Conservation (phyloP, 805 yeast species). For the Cyberlindnera maclurae region DNA sequence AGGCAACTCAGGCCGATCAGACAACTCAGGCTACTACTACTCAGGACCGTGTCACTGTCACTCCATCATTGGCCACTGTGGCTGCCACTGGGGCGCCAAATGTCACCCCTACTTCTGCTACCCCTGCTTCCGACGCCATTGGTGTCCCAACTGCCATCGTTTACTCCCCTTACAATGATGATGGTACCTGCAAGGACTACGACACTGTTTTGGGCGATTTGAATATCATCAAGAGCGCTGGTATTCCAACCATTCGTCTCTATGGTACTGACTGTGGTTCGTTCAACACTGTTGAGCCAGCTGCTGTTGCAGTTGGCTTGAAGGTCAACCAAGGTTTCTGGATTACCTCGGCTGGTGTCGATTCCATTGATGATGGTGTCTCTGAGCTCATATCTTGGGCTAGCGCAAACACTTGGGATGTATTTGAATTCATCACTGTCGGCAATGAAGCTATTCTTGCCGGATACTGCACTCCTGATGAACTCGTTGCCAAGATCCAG, state of each 20-base stretch:
- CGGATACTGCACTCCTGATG: conserved; percentile 51
- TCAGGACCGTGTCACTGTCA: conserved; percentile 16
- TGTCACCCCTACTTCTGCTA: conserved; percentile 11
- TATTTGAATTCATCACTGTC: conserved; percentile 70
- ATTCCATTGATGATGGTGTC: conserved; percentile 60
- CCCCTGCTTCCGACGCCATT: conserved; percentile 23
- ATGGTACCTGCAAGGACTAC: conserved; percentile 58
- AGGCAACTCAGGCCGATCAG: conserved; percentile 8
- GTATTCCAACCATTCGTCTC: conserved; percentile 61
- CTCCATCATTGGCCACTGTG: conserved; percentile 15
- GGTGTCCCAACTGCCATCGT: conserved; percentile 53
- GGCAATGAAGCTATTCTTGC: conserved; percentile 84
- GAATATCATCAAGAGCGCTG: conserved; percentile 45
- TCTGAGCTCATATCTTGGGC: conserved; percentile 43
- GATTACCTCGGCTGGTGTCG: conserved; percentile 58
- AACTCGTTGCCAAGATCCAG: conserved; percentile 58
- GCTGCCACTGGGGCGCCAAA: conserved; percentile 13
- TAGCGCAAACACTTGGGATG: conserved; percentile 51
- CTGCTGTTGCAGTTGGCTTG: conserved; percentile 51
- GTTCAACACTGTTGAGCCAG: conserved; percentile 56
- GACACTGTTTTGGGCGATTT: conserved; percentile 53
- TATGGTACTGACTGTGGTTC: conserved; percentile 87
- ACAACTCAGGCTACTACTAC: conserved; percentile 13
- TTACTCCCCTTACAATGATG: conserved; percentile 72
- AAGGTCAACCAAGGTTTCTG: conserved; percentile 83